phyloP scores from a whole-genome alignment of 352 stramenopile genomes.

The Phytopythium litorale region DNA sequence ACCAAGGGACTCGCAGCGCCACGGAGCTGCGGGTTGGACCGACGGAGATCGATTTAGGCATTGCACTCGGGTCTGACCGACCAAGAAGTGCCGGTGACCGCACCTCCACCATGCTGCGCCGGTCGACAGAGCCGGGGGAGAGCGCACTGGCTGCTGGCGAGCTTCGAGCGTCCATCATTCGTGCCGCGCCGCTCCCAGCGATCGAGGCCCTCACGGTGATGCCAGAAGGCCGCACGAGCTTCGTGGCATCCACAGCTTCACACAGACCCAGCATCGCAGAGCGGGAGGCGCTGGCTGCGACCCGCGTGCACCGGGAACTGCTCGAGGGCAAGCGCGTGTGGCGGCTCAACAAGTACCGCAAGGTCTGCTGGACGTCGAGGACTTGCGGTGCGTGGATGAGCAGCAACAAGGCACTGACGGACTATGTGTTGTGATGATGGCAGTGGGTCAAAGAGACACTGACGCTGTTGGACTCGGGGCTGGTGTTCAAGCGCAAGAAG shows the following conservation, averaged over 20 bases:
- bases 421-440: not conserved
- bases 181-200: not conserved
- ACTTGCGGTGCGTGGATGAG: not conserved
- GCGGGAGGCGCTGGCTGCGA: not conserved
- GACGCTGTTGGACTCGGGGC: conserved; percentile 17
- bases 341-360: conserved; percentile 7
- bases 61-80: not conserved
- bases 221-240: conserved; percentile 4
- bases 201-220: not conserved
- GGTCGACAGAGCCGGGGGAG: not conserved
- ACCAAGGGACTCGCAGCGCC: not conserved
- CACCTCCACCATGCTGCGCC: not conserved
- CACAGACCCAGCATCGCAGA: not conserved
- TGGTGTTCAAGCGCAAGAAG: conserved; percentile 34
- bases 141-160: not conserved
- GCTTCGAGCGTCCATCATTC: not conserved
- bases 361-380: not conserved
- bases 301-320: conserved; percentile 1
- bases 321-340: conserved; percentile 7
- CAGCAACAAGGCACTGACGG: not conserved
- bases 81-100: not conserved
- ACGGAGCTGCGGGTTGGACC: not conserved
- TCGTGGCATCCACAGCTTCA: not conserved
- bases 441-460: conserved; percentile 40
- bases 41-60: not conserved